Base-by-base conservation (phyloP, 352 stramenopile genomes). In the Thalassiosira ordinaria region DNA sequence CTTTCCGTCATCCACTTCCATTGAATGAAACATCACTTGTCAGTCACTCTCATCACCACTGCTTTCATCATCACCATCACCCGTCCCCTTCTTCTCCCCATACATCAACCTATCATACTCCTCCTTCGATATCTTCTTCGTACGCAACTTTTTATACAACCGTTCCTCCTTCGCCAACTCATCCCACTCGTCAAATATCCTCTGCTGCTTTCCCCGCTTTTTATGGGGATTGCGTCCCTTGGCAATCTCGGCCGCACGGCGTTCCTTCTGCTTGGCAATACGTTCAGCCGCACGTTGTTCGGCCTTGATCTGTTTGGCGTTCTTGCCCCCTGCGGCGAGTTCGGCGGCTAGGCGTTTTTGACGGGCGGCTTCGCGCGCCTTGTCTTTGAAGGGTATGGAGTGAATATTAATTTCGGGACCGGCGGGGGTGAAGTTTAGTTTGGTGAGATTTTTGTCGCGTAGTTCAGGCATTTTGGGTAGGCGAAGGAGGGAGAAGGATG, bases 161-260 rank as follows among this genome's bases (percentile, higher is more conserved):
- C 98, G 92, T 82, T 99, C 97, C 70, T 99, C 97, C 31, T 95
- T 95, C 0, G 97, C 97, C 8, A 99, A 85, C 59, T 99, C 97
- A 65, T 99, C 97, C 98, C 97, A 99, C 84, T 99, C 98, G 74
- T 99, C 97, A 22, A 98, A 92, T 74, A 99, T 98, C 74, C 97
- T 95, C 80, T 98, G 94, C 72, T 99, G 95, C 51, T 96, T 79
- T 26, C 97, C 97, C 78, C 98, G 97, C 89, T 98, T 99, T 87
- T 99, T 99, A 71, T 95, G 89, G 1, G 90, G 80, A 80, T 96
- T 97, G 20, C 87, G 76, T 41, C 82, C 87, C 49, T 95, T 94
- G 16, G 91, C 79, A 20, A 94, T 85, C 26, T 92, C 88, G 1
- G 69, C 75, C 39, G 90, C 63, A 0, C 91, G 83, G 31, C 85